Base-by-base conservation (phyloP, 2,329 filamentous ascomycete genomes). In the Cladophialophora yegresii region DNA sequence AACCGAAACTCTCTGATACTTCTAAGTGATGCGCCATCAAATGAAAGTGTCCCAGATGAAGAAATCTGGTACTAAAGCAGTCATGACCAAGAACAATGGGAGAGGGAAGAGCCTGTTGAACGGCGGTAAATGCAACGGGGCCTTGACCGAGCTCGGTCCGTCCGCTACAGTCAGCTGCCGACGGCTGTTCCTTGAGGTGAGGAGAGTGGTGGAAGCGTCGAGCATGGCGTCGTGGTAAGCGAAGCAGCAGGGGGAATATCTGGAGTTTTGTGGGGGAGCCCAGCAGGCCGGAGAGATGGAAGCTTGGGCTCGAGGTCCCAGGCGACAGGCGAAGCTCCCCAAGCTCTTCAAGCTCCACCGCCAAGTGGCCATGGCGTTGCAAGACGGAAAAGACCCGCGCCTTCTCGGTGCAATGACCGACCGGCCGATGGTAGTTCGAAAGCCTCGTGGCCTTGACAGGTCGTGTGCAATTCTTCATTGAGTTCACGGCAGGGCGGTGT, bases 351-450 rank as follows among this genome's bases (percentile, higher is more conserved):
- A 43, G 36, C 36, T 43, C 36, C 20, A 50, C 23, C 5, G 47
- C 47, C 47, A 58, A 58, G 55, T 40, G 6, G 10, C 43, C 23
- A 22, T 22, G 43, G 55, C 55, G 55, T 23, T 26, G 10, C 4
- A 22, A n/a, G 1, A 43, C 36, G 6, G 16, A 8, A n/a, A 43
- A 20, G 1, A 43, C 36, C 9, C 26, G 28, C 55, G 55, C 43
- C 13, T 23, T 33, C 26, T 60, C 57, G 57, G 57, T 60, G 47
- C 57, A 53, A 60, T 51, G 57, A 60, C 47, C 40, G 30, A 60
- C 40, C 55, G 55, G 32, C n/a, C 3, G 45, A 26, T 22, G 10
- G 23, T 8, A 0, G 36, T 2, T 0, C 36, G 26, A 1, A 26
- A 50, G 20, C 47, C 20, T 50, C 23, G 45, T 49, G 22, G 45